Evolutionary conservation across 2,329 filamentous ascomycete species (phyloP), one percentile per base, ranked within the genome.

Genomic region (Hymenoscyphus occultus): DNA sequence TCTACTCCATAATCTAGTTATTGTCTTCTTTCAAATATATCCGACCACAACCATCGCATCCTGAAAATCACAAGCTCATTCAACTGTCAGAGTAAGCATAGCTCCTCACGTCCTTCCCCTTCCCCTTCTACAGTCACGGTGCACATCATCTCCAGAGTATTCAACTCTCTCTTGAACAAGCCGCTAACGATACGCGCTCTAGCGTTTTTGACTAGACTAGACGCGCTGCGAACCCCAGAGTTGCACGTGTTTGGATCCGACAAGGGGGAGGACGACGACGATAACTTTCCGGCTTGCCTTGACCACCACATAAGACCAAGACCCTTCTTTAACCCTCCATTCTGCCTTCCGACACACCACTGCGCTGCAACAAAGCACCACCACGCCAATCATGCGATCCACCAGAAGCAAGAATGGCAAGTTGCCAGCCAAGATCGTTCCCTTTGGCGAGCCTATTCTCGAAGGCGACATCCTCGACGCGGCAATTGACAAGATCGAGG

Each of bases 361-460:
- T 0, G 19, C 22, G 1, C 12, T 5, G 5, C 42, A 6, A 14
- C 2, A 45, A 7, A 45, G 19, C 13, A 28, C 4, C 45, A 10
- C 45, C 7, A 51, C 6, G 19, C 5, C 45, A 56, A 35, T 1
- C 56, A 57, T 57, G 56, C 10, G 56, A 32, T 39, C 42, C 5
- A 62, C 61, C 14, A 39, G 61, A 6, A 42, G 35, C 39, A 57
- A 58, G 39, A 57, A 51, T 10, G 61, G 54, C 4, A 58, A 31
- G 9, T 32, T 57, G 13, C 54, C 60, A 57, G 22, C 51, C 22
- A 62, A 58, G 39, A 2, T 22, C 14, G 14, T 62, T 31, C 39
- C 19, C 14, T 62, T 22, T 13, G 28, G 22, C 40, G 59, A 45
- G n/a, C 13, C 39, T 14, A 28, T 45, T n/a, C 14, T 32, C 7